Conservation (phyloP, 805 yeast genomes). For the Myxozyma melibiosi region DNA sequence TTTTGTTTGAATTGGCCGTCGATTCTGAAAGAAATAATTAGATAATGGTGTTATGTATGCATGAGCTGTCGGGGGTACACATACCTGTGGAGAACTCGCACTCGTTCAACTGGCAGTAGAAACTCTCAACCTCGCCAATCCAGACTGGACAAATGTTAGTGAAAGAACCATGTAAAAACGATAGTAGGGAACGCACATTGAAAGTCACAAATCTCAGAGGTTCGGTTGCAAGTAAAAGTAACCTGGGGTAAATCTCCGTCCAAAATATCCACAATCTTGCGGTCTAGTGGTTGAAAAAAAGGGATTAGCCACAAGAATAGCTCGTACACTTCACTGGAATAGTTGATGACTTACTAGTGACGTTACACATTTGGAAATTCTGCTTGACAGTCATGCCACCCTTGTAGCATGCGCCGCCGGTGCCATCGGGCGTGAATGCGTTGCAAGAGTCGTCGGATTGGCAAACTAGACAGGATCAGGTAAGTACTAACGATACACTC, state of each 20-base stretch:
- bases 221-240: constrained; percentile 81
- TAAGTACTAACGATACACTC: background rate
- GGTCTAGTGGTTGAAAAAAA: constrained; percentile 34
- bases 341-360: constrained; percentile 54
- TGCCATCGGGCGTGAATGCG: constrained; percentile 80
- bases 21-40: constrained; percentile 4
- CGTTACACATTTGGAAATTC: constrained; percentile 90
- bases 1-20: constrained; percentile 52
- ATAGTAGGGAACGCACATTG: constrained; percentile 50
- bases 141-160: constrained; percentile 51
- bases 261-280: constrained; percentile 78
- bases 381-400: constrained; percentile 80
- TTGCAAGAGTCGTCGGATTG: constrained; percentile 73
- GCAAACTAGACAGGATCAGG: constrained; percentile 56
- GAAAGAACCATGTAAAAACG: no score
- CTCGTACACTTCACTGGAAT: constrained; percentile 36
- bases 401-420: constrained; percentile 85
- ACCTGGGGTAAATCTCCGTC: constrained; percentile 86
- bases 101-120: constrained; percentile 78
- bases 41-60: no score
- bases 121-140: constrained; percentile 88
- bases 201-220: constrained; percentile 70
- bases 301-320: background rate
- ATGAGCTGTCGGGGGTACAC: no score
- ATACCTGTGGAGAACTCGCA: constrained; percentile 73